phyloP scores from a whole-genome alignment of 108 stramenopile genomes.

The Nitzschia palea region DNA sequence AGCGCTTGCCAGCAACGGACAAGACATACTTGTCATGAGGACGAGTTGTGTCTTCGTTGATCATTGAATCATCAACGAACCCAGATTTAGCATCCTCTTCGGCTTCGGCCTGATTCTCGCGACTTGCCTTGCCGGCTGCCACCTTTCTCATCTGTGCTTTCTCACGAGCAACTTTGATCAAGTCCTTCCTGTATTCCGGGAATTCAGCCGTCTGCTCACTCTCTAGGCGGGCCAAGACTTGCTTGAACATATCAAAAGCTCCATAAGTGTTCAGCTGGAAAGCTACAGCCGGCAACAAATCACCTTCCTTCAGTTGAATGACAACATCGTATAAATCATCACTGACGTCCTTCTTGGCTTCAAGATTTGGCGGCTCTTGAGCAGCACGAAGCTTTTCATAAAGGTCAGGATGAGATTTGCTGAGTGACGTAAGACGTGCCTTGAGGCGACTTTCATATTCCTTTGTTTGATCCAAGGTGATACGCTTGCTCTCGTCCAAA shows the following conservation, averaged over 20 bases:
- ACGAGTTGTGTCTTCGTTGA: slow-evolving; percentile 92
- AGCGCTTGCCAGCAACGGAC: slow-evolving; percentile 85
- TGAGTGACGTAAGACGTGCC: slow-evolving; percentile 74
- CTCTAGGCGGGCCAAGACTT: slow-evolving; percentile 87
- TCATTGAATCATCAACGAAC: slow-evolving; percentile 78
- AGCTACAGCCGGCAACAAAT: slow-evolving; percentile 94
- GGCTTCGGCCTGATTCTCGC: slow-evolving; percentile 88
- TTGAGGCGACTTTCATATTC: slow-evolving; percentile 95
- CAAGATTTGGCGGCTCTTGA: slow-evolving; percentile 78
- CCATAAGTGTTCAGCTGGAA: slow-evolving; percentile 98
- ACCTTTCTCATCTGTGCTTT: slow-evolving; percentile 89
- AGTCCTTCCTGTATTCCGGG: slow-evolving; percentile 92
- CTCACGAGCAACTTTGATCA: slow-evolving; percentile 83
- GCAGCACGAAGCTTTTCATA: slow-evolving; percentile 79
- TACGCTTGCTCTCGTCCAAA: slow-evolving; percentile 83
- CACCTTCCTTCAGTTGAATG: slow-evolving; percentile 78
- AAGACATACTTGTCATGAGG: slow-evolving; percentile 98
- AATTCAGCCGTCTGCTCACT: slow-evolving; percentile 88
- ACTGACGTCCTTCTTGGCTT: slow-evolving; percentile 80
- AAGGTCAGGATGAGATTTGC: slow-evolving; percentile 77
- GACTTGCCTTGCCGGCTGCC: slow-evolving; percentile 85
- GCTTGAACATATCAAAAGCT: slow-evolving; percentile 96
- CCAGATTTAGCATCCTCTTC: slow-evolving; percentile 93
- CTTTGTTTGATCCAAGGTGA: slow-evolving; percentile 95
- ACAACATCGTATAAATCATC: slow-evolving; percentile 82